phyloP scores from a whole-genome alignment of 1,139 yeast genomes.

The Yamadazyma friedrichii region DNA sequence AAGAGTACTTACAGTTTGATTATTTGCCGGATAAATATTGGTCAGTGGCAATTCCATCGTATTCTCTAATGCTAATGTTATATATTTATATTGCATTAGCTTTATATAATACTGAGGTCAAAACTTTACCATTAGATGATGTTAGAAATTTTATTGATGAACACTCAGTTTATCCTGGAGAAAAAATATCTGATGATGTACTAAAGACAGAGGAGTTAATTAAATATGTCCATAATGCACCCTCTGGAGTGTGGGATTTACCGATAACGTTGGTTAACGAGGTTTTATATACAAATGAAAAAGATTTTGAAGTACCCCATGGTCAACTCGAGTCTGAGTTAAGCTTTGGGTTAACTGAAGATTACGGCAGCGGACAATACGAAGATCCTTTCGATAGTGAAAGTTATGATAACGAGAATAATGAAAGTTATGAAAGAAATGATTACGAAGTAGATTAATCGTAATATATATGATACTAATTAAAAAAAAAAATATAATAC shows the following conservation, averaged over 20 bases:
- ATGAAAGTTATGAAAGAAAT: slow-evolving; percentile 7
- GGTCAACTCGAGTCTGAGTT: neutral
- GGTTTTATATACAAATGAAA: slow-evolving; percentile 48
- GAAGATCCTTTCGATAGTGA: neutral
- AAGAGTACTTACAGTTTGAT: slow-evolving; percentile 51
- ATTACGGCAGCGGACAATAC: neutral
- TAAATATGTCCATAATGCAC: slow-evolving; percentile 48
- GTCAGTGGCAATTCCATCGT: slow-evolving; percentile 76
- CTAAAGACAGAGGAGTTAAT: slow-evolving; percentile 17
- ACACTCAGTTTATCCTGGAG: slow-evolving; percentile 51
- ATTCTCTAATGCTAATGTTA: slow-evolving; percentile 65
- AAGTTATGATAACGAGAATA: slow-evolving; percentile 11
- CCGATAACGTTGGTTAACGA: slow-evolving; percentile 72
- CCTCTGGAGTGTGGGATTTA: slow-evolving; percentile 84
- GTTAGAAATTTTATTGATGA: slow-evolving; percentile 68
- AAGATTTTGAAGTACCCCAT: neutral
- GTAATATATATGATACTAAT: neutral
- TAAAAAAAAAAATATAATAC: neutral
- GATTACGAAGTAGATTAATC: slow-evolving; percentile 7
- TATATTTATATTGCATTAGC: slow-evolving; percentile 70
- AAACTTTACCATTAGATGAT: slow-evolving; percentile 59
- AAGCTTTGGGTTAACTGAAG: neutral
- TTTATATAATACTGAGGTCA: slow-evolving; percentile 69
- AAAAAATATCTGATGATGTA: slow-evolving; percentile 5
- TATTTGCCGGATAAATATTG: slow-evolving; percentile 88